Evolutionary conservation across 495 filamentous ascomycete genomes (phyloP).

Genomic region (Aspergillus baeticus): DNA sequence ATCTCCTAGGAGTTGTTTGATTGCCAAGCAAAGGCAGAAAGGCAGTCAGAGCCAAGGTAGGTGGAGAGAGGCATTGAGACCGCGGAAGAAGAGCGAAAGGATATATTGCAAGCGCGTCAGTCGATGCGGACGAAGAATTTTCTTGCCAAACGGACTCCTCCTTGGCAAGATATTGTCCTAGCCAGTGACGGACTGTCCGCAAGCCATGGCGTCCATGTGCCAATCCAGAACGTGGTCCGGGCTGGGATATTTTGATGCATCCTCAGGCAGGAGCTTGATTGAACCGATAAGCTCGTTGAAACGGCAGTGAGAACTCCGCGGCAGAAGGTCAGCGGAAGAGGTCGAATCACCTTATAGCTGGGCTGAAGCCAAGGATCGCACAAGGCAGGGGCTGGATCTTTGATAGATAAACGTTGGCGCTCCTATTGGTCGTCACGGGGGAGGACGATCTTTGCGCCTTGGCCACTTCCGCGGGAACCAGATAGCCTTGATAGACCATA

Average conservation of each 20-base stretch:
- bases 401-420: constrained; percentile 5
- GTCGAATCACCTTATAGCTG: constrained; percentile 1
- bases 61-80: not conserved
- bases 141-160: not conserved
- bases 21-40: constrained; percentile 6
- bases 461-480: constrained; percentile 12
- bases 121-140: not conserved
- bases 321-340: not conserved
- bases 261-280: constrained; percentile 9
- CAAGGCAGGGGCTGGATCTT: not conserved
- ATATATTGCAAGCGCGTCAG: constrained; percentile 7
- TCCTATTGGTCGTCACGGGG: constrained; percentile 1
- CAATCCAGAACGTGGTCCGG: not conserved
- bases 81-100: not conserved
- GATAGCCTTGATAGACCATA: constrained; percentile 5
- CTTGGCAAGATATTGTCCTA: not conserved
- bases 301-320: constrained; percentile 8
- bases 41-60: not conserved
- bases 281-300: constrained; percentile 7
- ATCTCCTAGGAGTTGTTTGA: constrained; percentile 14
- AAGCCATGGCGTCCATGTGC: not conserved
- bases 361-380: constrained; percentile 3
- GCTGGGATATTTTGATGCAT: not conserved
- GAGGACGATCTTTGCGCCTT: not conserved
- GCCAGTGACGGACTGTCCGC: not conserved